A percentile compares a stretch with the other conserved stretches of the same genome.
phyloP scores from a whole-genome alignment of 768 basidiomycete genomes.

The Boletus bicolor region DNA sequence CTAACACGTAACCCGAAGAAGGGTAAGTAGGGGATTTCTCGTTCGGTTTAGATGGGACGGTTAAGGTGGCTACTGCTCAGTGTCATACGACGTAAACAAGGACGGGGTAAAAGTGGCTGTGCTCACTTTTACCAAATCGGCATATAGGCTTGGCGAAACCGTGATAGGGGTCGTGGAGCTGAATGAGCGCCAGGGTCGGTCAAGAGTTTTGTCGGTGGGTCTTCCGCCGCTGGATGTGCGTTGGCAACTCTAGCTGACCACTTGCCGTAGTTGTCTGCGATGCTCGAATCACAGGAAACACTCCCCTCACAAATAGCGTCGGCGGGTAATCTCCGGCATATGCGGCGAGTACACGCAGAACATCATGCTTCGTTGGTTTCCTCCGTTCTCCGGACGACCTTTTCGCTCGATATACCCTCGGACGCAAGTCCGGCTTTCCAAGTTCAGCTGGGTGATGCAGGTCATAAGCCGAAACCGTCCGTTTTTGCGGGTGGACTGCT shows the following conservation, averaged over 20 bases:
- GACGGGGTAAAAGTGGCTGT: slow-evolving; percentile 87
- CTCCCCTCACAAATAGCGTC: slow-evolving; percentile 61
- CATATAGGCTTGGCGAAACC: slow-evolving; percentile 90
- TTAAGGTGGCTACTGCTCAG: slow-evolving; percentile 36
- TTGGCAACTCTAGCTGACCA: not conserved
- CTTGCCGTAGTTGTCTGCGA: slow-evolving; percentile 70
- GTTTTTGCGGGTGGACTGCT: slow-evolving; percentile 66
- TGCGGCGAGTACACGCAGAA: slow-evolving; percentile 81
- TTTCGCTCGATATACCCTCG: slow-evolving; percentile 88
- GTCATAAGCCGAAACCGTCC: slow-evolving; percentile 13
- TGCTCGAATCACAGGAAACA: slow-evolving; percentile 85
- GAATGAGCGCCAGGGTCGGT: slow-evolving; percentile 65
- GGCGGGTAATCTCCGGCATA: slow-evolving; percentile 44
- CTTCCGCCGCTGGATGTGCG: not conserved
- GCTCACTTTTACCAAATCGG: slow-evolving; percentile 87
- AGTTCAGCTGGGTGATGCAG: slow-evolving; percentile 47
- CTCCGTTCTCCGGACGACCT: slow-evolving; percentile 73
- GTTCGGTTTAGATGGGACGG: not conserved
- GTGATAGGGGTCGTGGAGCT: slow-evolving; percentile 85
- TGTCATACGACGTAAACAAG: slow-evolving; percentile 94
- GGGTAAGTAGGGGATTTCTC: slow-evolving; percentile 43
- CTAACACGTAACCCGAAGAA: slow-evolving; percentile 88
- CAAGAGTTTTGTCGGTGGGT: slow-evolving; percentile 81
- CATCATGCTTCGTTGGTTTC: slow-evolving; percentile 75
- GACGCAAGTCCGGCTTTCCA: slow-evolving; percentile 89